Evolutionary conservation across 2,329 filamentous ascomycete species (phyloP).

Genomic region (Xylaria sp.): DNA sequence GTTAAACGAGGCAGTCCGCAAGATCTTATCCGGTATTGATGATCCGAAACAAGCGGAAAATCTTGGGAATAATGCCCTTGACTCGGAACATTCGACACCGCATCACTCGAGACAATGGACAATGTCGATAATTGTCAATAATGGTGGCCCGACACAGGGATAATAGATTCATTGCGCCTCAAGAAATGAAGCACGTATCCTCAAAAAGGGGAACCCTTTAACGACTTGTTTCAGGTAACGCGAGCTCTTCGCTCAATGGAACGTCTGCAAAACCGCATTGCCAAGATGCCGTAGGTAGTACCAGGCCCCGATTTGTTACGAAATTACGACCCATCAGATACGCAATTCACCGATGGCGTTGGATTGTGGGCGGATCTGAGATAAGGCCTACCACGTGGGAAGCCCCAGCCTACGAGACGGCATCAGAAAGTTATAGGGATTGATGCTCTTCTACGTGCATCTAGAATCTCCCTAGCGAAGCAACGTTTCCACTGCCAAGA

Average conservation of each 20-base stretch:
- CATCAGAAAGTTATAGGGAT: conserved; percentile 5
- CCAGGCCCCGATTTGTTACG: not conserved
- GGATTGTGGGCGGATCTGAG: not conserved
- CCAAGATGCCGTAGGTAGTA: not conserved
- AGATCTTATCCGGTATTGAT: conserved; percentile 17
- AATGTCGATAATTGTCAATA: not conserved
- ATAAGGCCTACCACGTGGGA: not conserved
- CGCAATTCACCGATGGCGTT: conserved; percentile 6
- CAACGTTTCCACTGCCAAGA: not conserved
- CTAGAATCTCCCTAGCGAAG: conserved; percentile 4
- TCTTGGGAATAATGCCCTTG: conserved; percentile 6
- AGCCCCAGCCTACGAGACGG: not conserved
- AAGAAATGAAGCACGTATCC: conserved; percentile 4
- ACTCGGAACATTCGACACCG: not conserved
- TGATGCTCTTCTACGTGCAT: not conserved
- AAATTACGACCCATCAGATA: not conserved
- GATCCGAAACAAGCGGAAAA: conserved; percentile 19
- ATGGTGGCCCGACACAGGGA: not conserved
- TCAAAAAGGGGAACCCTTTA: not conserved
- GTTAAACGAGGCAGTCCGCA: conserved; percentile 13
- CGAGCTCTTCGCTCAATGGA: not conserved
- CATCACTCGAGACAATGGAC: not conserved
- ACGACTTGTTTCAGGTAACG: conserved; percentile 1
- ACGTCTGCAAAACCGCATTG: not conserved
- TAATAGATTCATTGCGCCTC: not conserved